Evolutionary conservation across 169 alveolate genomes (phyloP).

Genomic region (Sarcocystis neurona): DNA sequence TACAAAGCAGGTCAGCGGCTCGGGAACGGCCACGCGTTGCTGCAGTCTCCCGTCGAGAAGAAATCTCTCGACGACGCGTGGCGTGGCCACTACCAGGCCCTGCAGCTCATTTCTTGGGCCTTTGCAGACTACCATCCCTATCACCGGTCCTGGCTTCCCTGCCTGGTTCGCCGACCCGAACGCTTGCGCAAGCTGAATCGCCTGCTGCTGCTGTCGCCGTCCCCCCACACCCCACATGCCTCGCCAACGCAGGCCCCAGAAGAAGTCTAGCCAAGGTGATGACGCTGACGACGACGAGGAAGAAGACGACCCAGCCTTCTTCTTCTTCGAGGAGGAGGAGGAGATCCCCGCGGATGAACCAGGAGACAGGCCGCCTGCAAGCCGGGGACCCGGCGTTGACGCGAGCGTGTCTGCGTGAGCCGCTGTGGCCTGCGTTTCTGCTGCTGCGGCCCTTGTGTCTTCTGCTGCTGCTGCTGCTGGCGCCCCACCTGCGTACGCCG

Average conservation of each 20-base stretch:
- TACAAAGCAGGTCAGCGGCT: conserved; percentile 52
- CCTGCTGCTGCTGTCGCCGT: not conserved
- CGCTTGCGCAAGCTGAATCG: conserved; percentile 40
- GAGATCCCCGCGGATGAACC: not conserved
- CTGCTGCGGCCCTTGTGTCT: not conserved
- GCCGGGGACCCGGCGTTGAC: not conserved
- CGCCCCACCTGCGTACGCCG: not conserved
- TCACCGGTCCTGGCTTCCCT: conserved; percentile 54
- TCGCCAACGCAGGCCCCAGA: not conserved
- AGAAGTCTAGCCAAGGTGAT: not conserved
- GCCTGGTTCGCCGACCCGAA: conserved; percentile 43
- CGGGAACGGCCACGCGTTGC: conserved; percentile 46
- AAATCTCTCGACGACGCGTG: conserved; percentile 43
- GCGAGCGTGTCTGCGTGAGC: not conserved
- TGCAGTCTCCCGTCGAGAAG: conserved; percentile 32
- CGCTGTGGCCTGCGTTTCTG: not conserved
- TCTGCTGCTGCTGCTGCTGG: conserved; percentile 28
- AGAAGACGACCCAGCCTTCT: not conserved
- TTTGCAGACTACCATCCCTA: conserved; percentile 37
- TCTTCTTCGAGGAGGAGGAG: not conserved
- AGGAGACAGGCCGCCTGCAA: not conserved
- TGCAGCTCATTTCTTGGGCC: conserved; percentile 48
- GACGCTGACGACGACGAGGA: not conserved
- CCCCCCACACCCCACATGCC: not conserved
- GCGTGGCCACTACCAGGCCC: conserved; percentile 43